These are phyloP conservation scores for Filobasidium floriforme DNA, from an alignment of 768 basidiomycete genomes.

Conservation along the genomic window DNA sequence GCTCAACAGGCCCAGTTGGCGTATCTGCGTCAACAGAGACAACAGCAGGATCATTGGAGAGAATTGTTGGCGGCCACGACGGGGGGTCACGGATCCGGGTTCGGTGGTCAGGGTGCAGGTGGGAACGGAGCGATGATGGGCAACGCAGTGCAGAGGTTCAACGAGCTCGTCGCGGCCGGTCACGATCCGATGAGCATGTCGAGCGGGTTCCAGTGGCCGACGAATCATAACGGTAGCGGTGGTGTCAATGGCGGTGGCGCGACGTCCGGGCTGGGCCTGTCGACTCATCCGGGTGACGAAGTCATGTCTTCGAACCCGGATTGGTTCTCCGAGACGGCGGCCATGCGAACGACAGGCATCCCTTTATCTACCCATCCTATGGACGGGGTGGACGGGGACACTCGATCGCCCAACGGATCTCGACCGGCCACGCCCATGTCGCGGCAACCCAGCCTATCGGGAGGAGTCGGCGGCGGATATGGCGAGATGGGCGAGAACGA, in stretches of 20 bases:
- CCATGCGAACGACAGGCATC: no score
- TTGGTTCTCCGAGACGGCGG: no score
- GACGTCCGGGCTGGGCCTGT: background rate
- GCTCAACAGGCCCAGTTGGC: conserved; percentile 23
- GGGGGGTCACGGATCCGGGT: background rate
- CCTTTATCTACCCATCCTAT: no score
- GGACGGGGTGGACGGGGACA: no score
- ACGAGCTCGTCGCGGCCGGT: conserved; percentile 6
- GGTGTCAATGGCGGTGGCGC: background rate
- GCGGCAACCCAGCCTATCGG: no score
- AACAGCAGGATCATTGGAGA: conserved; percentile 20
- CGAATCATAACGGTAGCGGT: background rate
- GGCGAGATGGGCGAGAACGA: no score
- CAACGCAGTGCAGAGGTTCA: conserved; percentile 6
- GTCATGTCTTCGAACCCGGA: background rate
- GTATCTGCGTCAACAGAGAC: conserved; percentile 17
- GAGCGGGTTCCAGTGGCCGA: conserved; percentile 1
- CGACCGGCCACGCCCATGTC: no score
- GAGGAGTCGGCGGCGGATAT: no score
- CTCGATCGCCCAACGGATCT: no score
- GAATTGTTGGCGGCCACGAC: conserved; percentile 11
- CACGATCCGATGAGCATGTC: background rate
- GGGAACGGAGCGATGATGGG: background rate
- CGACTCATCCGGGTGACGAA: background rate
- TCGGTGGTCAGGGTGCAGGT: background rate